Evolutionary conservation across 306 rosid genomes (phyloP).

Genomic region (Rubus idaeus): DNA sequence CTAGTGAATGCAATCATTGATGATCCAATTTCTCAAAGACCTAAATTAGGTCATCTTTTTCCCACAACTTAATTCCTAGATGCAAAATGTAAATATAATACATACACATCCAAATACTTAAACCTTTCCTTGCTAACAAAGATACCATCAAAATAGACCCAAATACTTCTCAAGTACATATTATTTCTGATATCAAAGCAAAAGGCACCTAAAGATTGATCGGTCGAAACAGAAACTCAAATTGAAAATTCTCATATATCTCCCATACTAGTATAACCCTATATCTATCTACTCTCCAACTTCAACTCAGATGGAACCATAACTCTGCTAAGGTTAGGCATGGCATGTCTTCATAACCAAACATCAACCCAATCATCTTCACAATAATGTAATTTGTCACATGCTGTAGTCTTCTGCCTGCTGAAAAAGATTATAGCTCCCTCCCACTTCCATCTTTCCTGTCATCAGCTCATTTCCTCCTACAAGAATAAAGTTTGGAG

Average conservation of each 20-base stretch:
- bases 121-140: conserved; percentile 7
- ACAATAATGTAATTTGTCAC: conserved; percentile 19
- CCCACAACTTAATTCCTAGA: background rate
- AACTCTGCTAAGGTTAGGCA: conserved; percentile 15
- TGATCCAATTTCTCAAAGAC: background rate
- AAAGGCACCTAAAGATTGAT: conserved; percentile 14
- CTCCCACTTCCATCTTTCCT: conserved; percentile 67
- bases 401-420: conserved; percentile 56
- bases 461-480: conserved; percentile 69
- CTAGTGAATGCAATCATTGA: conserved; percentile 10
- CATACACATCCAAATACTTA: background rate
- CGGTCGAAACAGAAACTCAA: conserved; percentile 14
- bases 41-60: background rate
- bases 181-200: conserved; percentile 6
- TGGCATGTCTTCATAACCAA: background rate
- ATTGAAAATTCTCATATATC: conserved; percentile 12
- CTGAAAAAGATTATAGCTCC: conserved; percentile 53
- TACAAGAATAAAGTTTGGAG: conserved; percentile 24
- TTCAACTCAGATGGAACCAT: conserved; percentile 21
- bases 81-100: background rate
- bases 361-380: conserved; percentile 9
- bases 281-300: conserved; percentile 28
- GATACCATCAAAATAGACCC: background rate
- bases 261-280: conserved; percentile 20
- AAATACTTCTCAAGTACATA: background rate